Percentiles rank a stretch among this genome's conserved stretches.
phyloP scores from a whole-genome alignment of 2,329 filamentous ascomycete genomes.

The Taxawa tesnikishii region DNA sequence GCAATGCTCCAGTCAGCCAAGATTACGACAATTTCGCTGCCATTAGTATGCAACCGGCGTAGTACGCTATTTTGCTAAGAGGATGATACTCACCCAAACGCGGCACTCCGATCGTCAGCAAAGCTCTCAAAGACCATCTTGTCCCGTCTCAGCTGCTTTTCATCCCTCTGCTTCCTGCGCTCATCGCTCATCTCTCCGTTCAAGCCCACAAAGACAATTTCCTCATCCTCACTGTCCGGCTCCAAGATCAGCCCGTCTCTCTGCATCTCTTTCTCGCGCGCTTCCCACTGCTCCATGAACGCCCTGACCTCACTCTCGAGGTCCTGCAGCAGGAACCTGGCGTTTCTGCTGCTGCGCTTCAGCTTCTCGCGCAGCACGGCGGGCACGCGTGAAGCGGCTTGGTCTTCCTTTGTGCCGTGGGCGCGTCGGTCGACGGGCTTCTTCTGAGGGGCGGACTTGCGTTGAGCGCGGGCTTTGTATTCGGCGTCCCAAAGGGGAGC shows the following conservation, averaged over 20 bases:
- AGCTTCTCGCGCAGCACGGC: conserved; percentile 68
- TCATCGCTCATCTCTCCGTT: conserved; percentile 52
- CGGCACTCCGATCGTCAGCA: conserved; percentile 61
- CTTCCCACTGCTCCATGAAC: conserved; percentile 55
- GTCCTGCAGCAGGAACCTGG: conserved; percentile 67
- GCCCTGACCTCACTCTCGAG: conserved; percentile 73
- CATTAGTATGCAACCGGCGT: too few species aligned
- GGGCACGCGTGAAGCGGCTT: conserved; percentile 47
- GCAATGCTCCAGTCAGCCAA: conserved; percentile 10
- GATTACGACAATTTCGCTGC: too few species aligned
- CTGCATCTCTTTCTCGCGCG: conserved; percentile 37
- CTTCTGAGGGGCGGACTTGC: conserved; percentile 19
- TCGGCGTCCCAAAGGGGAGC: conserved; percentile 71
- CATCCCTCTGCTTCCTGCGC: conserved; percentile 38
- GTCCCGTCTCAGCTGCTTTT: conserved; percentile 43
- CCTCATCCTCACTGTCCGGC: conserved; percentile 55
- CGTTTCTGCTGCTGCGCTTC: conserved; percentile 63
- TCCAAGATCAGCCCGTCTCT: conserved; percentile 29
- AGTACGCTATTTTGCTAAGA: neutral
- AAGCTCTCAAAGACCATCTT: conserved; percentile 71
- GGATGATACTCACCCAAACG: conserved; percentile 58
- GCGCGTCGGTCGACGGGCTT: conserved; percentile 9
- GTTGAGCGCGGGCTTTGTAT: conserved; percentile 25
- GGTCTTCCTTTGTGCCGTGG: conserved; percentile 26
- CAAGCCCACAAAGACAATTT: conserved; percentile 79